phyloP scores from a whole-genome alignment of 2,329 filamentous ascomycete genomes.

The Clonostachys solani region DNA sequence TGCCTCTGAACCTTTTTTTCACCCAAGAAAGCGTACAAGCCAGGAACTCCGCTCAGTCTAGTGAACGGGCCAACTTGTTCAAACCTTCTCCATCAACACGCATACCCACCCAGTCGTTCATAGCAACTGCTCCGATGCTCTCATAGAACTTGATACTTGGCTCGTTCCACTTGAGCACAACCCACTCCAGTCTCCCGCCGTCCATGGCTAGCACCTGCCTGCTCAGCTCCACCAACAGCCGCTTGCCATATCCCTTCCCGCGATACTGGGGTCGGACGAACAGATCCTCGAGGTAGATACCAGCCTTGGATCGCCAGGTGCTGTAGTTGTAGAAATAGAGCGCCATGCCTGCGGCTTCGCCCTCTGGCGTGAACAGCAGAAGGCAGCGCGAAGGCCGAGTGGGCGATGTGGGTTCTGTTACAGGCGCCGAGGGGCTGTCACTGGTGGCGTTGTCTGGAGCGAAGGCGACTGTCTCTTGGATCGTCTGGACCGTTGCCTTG shows the following conservation, averaged over 20 bases:
- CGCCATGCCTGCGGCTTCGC: slow-evolving; percentile 66
- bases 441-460: slow-evolving; percentile 45
- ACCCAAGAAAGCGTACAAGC: too few species aligned
- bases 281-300: slow-evolving; percentile 93
- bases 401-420: slow-evolving; percentile 50
- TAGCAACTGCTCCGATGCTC: slow-evolving; percentile 59
- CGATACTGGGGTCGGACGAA: slow-evolving; percentile 71
- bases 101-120: slow-evolving; percentile 73
- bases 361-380: slow-evolving; percentile 51
- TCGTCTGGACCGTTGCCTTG: slow-evolving; percentile 71
- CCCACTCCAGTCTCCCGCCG: slow-evolving; percentile 82
- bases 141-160: slow-evolving; percentile 86
- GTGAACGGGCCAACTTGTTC: slow-evolving; percentile 49
- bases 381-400: slow-evolving; percentile 71
- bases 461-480: slow-evolving; percentile 76
- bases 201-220: slow-evolving; percentile 69
- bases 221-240: slow-evolving; percentile 72
- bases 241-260: slow-evolving; percentile 74
- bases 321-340: slow-evolving; percentile 95
- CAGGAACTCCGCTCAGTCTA: slow-evolving; percentile 3
- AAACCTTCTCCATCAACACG: slow-evolving; percentile 66
- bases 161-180: slow-evolving; percentile 89
- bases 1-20: not conserved
- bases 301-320: slow-evolving; percentile 83
- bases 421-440: slow-evolving; percentile 24